These are phyloP conservation scores for Camelina sativa DNA, from an alignment of 345 rosid species.

Conservation along the genomic window DNA sequence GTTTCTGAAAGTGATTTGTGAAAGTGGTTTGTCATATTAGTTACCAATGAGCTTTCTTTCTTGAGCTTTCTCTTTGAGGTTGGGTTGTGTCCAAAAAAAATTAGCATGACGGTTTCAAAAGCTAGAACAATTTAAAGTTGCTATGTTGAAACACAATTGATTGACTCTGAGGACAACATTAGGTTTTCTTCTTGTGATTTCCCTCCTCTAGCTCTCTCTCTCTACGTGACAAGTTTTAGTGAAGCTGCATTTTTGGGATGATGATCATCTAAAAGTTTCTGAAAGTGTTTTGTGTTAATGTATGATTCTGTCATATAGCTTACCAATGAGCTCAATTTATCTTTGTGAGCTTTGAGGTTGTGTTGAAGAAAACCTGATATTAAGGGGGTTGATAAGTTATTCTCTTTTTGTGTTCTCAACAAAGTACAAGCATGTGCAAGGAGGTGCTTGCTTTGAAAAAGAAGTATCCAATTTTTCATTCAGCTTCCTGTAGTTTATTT, in stretches of 20 bases:
- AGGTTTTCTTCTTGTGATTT: background rate
- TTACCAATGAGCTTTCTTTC: too few species aligned
- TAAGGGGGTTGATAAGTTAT: background rate
- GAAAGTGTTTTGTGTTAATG: slow-evolving; percentile 7
- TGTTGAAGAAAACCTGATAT: background rate
- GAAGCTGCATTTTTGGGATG: slow-evolving; percentile 7
- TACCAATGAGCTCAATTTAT: slow-evolving; percentile 9
- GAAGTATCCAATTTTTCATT: background rate
- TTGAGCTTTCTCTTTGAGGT: too few species aligned
- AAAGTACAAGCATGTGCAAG: slow-evolving; percentile 17
- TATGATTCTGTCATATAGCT: background rate
- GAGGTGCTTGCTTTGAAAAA: background rate
- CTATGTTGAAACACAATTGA: slow-evolving; percentile 35
- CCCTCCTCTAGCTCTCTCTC: background rate
- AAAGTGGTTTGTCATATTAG: too few species aligned
- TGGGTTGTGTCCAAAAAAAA: too few species aligned
- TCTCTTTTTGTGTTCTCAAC: background rate
- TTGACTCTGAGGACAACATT: slow-evolving; percentile 44
- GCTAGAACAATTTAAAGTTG: too few species aligned
- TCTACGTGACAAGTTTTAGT: background rate
- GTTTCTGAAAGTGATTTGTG: background rate
- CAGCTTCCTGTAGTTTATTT: background rate
- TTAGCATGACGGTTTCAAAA: too few species aligned
- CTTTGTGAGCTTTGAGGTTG: background rate
- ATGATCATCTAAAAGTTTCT: background rate